phyloP scores from a whole-genome alignment of 2,329 filamentous ascomycete species.

The Tolypocladium ovalisporum region DNA sequence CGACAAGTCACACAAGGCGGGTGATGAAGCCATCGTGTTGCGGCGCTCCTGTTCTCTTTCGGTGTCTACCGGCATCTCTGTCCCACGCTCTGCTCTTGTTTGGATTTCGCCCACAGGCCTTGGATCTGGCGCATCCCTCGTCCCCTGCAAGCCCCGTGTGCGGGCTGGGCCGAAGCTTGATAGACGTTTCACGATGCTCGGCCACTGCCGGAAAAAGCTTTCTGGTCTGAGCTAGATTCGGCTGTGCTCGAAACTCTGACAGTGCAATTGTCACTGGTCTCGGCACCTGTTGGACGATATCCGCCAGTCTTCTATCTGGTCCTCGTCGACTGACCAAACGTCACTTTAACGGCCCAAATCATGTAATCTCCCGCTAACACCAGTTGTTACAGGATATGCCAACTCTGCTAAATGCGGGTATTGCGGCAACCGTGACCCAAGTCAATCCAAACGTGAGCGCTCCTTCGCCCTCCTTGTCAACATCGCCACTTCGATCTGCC shows the following conservation, averaged over 20 bases:
- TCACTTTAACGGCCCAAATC: not conserved
- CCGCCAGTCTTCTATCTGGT: not conserved
- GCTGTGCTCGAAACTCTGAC: not conserved
- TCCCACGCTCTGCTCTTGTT: not conserved
- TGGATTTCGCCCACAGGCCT: not conserved
- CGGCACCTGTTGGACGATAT: not conserved
- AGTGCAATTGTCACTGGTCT: not conserved
- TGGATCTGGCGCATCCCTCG: not conserved
- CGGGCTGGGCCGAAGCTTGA: not conserved
- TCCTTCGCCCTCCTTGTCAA: constrained; percentile 1
- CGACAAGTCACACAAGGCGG: not conserved
- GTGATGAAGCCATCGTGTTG: not conserved
- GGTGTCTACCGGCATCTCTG: not conserved
- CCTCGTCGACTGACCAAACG: not conserved
- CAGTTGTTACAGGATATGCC: constrained; percentile 31
- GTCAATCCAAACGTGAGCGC: constrained; percentile 37
- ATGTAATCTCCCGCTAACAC: not conserved
- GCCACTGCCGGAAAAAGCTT: not conserved
- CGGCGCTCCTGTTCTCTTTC: not conserved
- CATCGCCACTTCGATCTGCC: not conserved
- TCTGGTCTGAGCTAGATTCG: not conserved
- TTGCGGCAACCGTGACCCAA: constrained; percentile 34
- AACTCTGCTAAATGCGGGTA: constrained; percentile 43
- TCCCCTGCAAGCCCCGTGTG: not conserved
- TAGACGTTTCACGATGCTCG: not conserved